phyloP scores from a whole-genome alignment of 768 basidiomycete genomes.

The Amanita muscaria region DNA sequence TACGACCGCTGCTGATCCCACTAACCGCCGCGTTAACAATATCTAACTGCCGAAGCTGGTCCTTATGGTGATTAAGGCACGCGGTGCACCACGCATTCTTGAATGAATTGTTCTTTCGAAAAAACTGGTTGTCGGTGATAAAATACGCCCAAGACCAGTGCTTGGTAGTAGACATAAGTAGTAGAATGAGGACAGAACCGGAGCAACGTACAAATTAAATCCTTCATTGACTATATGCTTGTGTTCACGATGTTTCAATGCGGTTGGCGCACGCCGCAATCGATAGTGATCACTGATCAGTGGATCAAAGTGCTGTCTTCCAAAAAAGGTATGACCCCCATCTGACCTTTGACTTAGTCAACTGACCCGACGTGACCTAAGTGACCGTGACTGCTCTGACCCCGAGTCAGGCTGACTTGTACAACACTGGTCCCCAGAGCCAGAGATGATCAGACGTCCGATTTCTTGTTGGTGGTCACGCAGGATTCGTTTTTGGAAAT shows the following conservation, averaged over 20 bases:
- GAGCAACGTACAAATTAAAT: neutral
- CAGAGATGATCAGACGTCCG: no score
- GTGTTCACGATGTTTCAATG: neutral
- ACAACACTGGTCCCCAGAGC: no score
- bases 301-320: no score
- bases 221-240: neutral
- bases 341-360: neutral
- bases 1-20: neutral
- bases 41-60: conserved; percentile 2
- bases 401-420: no score
- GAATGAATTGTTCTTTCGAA: conserved; percentile 2
- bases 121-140: neutral
- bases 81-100: conserved; percentile 7
- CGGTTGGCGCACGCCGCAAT: no score
- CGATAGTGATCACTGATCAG: no score
- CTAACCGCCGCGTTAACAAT: neutral
- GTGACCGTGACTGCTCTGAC: no score
- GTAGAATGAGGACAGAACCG: neutral
- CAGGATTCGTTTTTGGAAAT: no score
- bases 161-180: no score
- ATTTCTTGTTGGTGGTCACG: no score
- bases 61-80: conserved; percentile 5
- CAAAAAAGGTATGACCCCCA: neutral
- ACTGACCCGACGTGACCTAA: neutral
- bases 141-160: conserved; percentile 8